Evolutionary conservation across 1,284 basidiomycete species (phyloP).

Genomic region (Marasmius sp.): DNA sequence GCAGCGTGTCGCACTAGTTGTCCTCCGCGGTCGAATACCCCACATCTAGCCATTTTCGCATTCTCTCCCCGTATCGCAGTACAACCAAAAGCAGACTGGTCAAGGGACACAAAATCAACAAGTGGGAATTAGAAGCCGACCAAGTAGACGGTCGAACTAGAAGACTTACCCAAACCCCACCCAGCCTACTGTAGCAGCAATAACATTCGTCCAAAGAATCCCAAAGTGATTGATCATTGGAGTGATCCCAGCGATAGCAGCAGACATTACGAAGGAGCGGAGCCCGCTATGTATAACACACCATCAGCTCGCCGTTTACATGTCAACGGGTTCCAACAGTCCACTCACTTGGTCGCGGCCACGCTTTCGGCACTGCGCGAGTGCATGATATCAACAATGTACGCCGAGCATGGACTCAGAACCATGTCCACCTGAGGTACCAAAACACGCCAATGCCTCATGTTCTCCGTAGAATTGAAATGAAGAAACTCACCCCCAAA

Average conservation of each 20-base stretch:
- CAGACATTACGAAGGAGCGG: constrained; percentile 19
- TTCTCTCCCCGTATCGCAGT: background rate
- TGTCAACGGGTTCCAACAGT: background rate
- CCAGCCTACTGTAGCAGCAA: constrained; percentile 11
- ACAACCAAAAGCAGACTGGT: background rate
- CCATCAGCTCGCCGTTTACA: background rate
- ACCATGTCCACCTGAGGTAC: constrained; percentile 21
- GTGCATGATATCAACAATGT: constrained; percentile 29
- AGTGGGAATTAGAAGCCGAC: constrained; percentile 2
- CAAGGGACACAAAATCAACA: background rate
- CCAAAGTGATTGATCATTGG: constrained; percentile 20
- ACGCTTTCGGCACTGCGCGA: constrained; percentile 37
- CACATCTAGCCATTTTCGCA: background rate
- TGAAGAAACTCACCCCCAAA: constrained; percentile 41
- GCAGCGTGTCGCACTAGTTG: background rate
- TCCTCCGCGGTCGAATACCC: background rate
- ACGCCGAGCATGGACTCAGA: constrained; percentile 21
- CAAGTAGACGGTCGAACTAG: background rate
- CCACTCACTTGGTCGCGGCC: constrained; percentile 22
- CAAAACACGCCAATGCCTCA: background rate
- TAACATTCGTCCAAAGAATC: constrained; percentile 7
- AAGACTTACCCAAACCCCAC: constrained; percentile 6
- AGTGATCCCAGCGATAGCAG: constrained; percentile 16
- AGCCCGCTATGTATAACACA: constrained; percentile 10
- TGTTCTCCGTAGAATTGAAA: background rate